A percentile compares a stretch with the other conserved stretches of the same genome.
These are phyloP conservation scores for Brassica incana DNA, from an alignment of 345 rosid genomes.

Conservation along the genomic window DNA sequence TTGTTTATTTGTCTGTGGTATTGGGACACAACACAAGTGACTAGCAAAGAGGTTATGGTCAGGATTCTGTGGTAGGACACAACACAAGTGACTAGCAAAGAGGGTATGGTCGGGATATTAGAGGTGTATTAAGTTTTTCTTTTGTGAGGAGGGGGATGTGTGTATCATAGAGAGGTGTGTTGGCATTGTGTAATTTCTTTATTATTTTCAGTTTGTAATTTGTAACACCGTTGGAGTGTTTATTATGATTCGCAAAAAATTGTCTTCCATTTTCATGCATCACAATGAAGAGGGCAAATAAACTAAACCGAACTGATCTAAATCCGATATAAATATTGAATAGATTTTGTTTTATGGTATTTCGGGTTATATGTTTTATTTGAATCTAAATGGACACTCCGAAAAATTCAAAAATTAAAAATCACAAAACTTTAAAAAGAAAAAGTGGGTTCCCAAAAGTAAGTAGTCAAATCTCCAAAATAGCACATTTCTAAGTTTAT, in stretches of 20 bases:
- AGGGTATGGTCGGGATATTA: background rate
- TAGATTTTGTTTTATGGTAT: too few species aligned
- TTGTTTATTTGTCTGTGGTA: constrained; percentile 17
- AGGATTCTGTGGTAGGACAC: constrained; percentile 11
- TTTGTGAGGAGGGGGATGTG: background rate
- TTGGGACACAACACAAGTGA: constrained; percentile 10
- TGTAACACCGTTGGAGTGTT: constrained; percentile 18
- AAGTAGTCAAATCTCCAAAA: too few species aligned
- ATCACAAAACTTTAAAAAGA: too few species aligned
- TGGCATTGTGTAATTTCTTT: constrained; percentile 18
- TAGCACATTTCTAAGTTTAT: too few species aligned
- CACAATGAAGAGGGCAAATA: too few species aligned
- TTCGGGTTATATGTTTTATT: too few species aligned
- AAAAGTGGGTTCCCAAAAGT: too few species aligned
- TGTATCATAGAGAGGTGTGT: constrained; percentile 26
- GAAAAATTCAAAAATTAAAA: too few species aligned
- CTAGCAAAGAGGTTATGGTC: background rate
- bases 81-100: constrained; percentile 5
- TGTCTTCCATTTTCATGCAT: background rate
- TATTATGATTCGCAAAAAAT: background rate
- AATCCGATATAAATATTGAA: too few species aligned
- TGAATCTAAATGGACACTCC: too few species aligned
- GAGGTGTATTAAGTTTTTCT: background rate
- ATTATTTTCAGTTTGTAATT: constrained; percentile 21
- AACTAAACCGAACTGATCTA: too few species aligned